phyloP scores from a whole-genome alignment of 2,329 filamentous ascomycete species.

The Arthrinium phaeospermum region DNA sequence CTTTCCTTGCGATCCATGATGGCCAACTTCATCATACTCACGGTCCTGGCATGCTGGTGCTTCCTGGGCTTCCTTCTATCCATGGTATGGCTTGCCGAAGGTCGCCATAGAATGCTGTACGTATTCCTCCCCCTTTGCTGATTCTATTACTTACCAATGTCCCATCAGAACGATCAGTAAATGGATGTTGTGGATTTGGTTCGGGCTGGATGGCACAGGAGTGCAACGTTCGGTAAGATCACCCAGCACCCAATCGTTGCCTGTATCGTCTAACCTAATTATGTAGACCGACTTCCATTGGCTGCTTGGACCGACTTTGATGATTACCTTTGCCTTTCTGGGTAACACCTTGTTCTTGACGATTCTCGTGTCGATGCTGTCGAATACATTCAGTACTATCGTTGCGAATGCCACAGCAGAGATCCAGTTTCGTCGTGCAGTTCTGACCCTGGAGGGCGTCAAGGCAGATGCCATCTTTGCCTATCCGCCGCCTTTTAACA shows the following conservation, averaged over 20 bases:
- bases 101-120: slow-evolving; percentile 62
- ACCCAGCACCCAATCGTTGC: not conserved
- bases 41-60: slow-evolving; percentile 78
- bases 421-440: slow-evolving; percentile 80
- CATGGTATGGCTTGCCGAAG: slow-evolving; percentile 77
- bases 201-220: slow-evolving; percentile 77
- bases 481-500: slow-evolving; percentile 83
- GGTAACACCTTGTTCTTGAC: slow-evolving; percentile 90
- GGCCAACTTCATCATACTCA: slow-evolving; percentile 81
- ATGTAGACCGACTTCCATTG: slow-evolving; percentile 72
- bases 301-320: slow-evolving; percentile 78
- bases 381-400: slow-evolving; percentile 82
- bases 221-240: slow-evolving; percentile 59
- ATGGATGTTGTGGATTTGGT: slow-evolving; percentile 96
- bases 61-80: slow-evolving; percentile 83
- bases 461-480: slow-evolving; percentile 85
- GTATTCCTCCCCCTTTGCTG: slow-evolving; percentile 28
- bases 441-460: slow-evolving; percentile 83
- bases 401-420: slow-evolving; percentile 80
- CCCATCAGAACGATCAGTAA: slow-evolving; percentile 71
- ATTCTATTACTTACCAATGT: slow-evolving; percentile 26
- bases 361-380: slow-evolving; percentile 85
- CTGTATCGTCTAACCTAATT: slow-evolving; percentile 20
- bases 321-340: slow-evolving; percentile 84
- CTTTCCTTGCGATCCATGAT: slow-evolving; percentile 84